phyloP scores from a whole-genome alignment of 345 rosid species.

The Melaleuca alternifolia region DNA sequence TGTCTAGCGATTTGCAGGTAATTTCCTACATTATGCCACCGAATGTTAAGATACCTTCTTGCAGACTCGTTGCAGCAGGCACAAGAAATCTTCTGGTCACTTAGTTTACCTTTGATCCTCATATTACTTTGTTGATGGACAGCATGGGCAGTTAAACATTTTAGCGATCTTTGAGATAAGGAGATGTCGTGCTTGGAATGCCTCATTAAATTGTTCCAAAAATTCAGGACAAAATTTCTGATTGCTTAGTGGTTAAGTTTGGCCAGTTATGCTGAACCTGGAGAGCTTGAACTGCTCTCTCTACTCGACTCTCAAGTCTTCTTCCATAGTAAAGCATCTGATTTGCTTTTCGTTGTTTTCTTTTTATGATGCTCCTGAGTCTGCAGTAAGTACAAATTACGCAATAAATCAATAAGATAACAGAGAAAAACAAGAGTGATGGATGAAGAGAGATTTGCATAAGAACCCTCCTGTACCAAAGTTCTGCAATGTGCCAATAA shows the following conservation, averaged over 20 bases:
- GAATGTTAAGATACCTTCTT: neutral
- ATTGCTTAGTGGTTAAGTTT: neutral
- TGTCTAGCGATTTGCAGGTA: slow-evolving; percentile 89
- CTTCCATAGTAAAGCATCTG: neutral
- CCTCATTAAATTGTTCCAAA: neutral
- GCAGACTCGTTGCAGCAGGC: neutral
- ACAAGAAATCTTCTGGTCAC: neutral
- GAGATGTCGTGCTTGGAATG: neutral
- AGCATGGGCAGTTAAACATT: neutral
- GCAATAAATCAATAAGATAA: neutral
- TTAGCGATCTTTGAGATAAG: neutral
- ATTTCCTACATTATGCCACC: neutral
- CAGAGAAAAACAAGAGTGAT: neutral
- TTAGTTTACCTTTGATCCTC: neutral
- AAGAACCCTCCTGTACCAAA: neutral
- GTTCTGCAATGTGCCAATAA: neutral
- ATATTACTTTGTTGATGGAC: neutral
- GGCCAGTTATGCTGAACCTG: neutral
- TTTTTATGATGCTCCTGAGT: neutral
- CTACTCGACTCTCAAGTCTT: neutral
- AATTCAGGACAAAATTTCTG: neutral
- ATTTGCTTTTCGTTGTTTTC: neutral
- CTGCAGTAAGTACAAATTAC: neutral
- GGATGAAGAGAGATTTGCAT: neutral
- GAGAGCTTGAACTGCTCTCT: neutral